A percentile compares a stretch with the other conserved stretches of the same genome.
These are phyloP conservation scores for Solanum dulcamara DNA, from an alignment of 257 asterid genomes.

Conservation along the genomic window DNA sequence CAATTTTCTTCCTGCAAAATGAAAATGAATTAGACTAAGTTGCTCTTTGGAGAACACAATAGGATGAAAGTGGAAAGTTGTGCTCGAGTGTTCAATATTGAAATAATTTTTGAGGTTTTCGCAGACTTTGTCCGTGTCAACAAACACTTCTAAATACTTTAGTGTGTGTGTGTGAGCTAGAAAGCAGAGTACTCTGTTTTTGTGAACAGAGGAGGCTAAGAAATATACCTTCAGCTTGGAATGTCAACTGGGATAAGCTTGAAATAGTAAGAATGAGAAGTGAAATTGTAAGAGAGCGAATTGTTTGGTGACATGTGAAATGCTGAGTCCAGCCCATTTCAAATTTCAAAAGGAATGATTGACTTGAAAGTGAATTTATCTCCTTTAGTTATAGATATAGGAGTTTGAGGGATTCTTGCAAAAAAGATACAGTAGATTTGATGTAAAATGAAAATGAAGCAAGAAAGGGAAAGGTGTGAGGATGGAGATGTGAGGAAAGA, in stretches of 20 bases:
- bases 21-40: neutral
- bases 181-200: neutral
- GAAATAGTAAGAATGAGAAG: constrained; percentile 22
- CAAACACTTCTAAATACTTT: neutral
- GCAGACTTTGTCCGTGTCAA: neutral
- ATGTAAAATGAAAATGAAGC: neutral
- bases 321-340: constrained; percentile 24
- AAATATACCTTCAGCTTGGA: constrained; percentile 38
- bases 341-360: neutral
- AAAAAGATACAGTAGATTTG: neutral
- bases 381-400: neutral
- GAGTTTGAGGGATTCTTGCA: neutral
- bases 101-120: too few relatives aligned
- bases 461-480: neutral
- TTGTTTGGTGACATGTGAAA: constrained; percentile 5
- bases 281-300: constrained; percentile 14
- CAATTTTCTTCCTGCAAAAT: constrained; percentile 41
- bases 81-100: neutral
- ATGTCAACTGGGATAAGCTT: constrained; percentile 20
- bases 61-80: too few relatives aligned
- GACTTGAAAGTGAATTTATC: neutral
- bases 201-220: neutral
- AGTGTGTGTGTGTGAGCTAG: neutral
- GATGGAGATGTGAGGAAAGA: constrained; percentile 12
- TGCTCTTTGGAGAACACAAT: too few relatives aligned